phyloP scores from a whole-genome alignment of 805 yeast species.

The Ogataea henricii region DNA sequence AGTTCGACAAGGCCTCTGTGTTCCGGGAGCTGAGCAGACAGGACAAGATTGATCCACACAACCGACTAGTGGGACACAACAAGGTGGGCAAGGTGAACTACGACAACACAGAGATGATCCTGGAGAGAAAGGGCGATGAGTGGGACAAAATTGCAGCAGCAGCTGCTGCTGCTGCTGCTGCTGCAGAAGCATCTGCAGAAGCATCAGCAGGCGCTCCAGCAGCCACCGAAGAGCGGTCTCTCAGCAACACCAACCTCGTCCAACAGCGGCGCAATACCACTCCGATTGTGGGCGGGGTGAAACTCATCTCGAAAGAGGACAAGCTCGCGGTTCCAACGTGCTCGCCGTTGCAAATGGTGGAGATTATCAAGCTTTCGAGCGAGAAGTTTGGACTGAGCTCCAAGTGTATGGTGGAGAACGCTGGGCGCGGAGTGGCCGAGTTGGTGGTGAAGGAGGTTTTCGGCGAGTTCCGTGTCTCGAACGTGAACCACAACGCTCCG shows the following conservation, averaged over 20 bases:
- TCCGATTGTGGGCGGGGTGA: conserved; percentile 16
- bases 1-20: conserved; percentile 79
- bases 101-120: conserved; percentile 75
- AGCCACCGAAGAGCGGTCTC: conserved; percentile 17
- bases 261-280: conserved; percentile 22
- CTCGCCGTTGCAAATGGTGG: conserved; percentile 77
- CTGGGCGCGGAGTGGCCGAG: conserved; percentile 65
- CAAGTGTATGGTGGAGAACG: conserved; percentile 57
- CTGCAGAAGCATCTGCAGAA: conserved; percentile 6
- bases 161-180: neutral
- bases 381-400: conserved; percentile 55
- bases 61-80: conserved; percentile 77
- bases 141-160: conserved; percentile 49
- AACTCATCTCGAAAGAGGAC: conserved; percentile 18
- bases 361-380: conserved; percentile 62
- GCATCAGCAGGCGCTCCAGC: neutral
- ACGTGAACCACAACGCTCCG: conserved; percentile 73
- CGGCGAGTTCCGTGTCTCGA: conserved; percentile 64
- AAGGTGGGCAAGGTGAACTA: conserved; percentile 56
- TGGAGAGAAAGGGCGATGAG: conserved; percentile 47
- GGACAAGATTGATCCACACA: conserved; percentile 61
- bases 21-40: conserved; percentile 71
- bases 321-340: conserved; percentile 55
- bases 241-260: conserved; percentile 22
- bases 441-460: conserved; percentile 65